Base-by-base conservation (phyloP, 805 yeast species). In the Kodamaea restingae region DNA sequence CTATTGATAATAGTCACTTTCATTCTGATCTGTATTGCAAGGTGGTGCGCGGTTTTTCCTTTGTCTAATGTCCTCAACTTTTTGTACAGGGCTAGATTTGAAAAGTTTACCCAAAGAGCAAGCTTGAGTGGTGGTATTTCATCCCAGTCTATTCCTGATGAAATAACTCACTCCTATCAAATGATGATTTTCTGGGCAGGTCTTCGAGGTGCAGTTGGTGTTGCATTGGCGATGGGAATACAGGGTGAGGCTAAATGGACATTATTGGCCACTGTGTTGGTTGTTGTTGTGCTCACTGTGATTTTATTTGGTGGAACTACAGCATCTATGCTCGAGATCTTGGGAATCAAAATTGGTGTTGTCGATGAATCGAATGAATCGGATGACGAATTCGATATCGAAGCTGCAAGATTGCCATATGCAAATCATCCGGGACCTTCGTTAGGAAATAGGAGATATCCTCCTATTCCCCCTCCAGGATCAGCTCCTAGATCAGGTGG, bases 121-220 rank as follows among this genome's bases (percentile, higher is more conserved):
- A 47, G 50, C 8, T 34, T 54, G 36, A 52, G 47, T 25, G 71
- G 78, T 15, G 80, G 78, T 5, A 51, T 65, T 8, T 47, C 66
- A 2, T 51, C 63, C 4, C 63, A 56, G 54, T 52, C 71, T 2
- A 64, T 74, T 8, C 84, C 85, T 2, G 96, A 88, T 52, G 98
- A 91, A 63, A 88, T 93, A 45, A 93, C 96, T 18, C 91, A 87
- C 53, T 87, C 84, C 45, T 93, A 93, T 61, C 98, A 93, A 65
- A 88, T 88, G 86, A 93, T 93, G 98, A 88, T 91, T 36, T 93
- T 93, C 60, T 93, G 99, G 99, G 98, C 98, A 2, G 99, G 99
- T 3, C 70, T 93, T 41, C 75, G 99, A 56, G 99, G 99, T 43
- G 99, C 99, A 1, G 99, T 93, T 25, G 99, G 99, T 48, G 99